Conservation (phyloP, 495 filamentous ascomycete species). For the Penicillium paxilli region DNA sequence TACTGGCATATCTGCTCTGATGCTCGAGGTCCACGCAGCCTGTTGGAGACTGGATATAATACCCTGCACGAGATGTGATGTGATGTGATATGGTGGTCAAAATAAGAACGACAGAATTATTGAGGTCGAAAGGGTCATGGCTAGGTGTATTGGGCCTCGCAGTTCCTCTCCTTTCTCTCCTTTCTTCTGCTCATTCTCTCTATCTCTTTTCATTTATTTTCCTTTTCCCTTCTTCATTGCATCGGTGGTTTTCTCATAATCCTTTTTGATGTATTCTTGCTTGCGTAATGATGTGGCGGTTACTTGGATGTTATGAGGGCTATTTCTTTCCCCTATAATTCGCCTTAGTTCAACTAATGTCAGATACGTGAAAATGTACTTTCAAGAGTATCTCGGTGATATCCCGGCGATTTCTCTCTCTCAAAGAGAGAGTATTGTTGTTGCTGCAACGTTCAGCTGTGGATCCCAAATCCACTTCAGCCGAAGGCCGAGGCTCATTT, state of each 20-base stretch:
- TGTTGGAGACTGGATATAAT: constrained; percentile 74
- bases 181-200: too few species aligned
- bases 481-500: constrained; percentile 24
- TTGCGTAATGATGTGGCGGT: not conserved
- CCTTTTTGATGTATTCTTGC: not conserved
- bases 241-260: not conserved
- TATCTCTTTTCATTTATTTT: too few species aligned
- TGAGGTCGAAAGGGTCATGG: not conserved
- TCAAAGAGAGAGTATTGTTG: not conserved
- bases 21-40: constrained; percentile 62
- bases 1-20: constrained; percentile 92
- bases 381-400: too few species aligned
- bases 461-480: constrained; percentile 1
- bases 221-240: not conserved
- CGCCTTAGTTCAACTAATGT: too few species aligned
- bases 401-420: constrained; percentile 5
- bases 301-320: not conserved
- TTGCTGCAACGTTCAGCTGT: too few species aligned
- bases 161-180: not conserved
- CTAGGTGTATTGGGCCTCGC: not conserved
- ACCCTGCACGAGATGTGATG: constrained; percentile 59
- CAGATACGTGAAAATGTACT: too few species aligned
- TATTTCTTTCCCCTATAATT: too few species aligned
- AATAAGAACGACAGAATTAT: not conserved
- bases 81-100: not conserved